Percentiles rank a stretch among this genome's conserved stretches.
Evolutionary conservation across 179 eudicot genomes (phyloP).

Genomic region (Spinacia oleracea): DNA sequence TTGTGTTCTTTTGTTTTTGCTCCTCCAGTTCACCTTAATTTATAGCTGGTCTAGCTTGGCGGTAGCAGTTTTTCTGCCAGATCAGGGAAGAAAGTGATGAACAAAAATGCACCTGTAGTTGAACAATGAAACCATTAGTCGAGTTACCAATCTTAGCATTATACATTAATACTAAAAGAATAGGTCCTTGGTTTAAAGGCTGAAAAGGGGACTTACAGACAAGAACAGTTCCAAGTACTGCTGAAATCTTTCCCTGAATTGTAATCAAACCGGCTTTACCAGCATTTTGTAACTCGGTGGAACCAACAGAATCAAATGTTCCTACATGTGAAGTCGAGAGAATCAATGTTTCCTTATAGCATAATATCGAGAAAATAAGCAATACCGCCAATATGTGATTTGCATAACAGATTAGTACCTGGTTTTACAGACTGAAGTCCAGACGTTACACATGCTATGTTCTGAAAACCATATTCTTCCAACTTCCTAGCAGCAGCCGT

Average conservation of each 20-base stretch:
- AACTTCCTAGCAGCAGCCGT: conserved; percentile 75
- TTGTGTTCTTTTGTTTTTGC: not conserved
- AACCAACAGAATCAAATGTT: conserved; percentile 77
- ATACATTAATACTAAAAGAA: not conserved
- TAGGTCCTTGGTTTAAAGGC: not conserved
- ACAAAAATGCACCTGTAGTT: conserved; percentile 63
- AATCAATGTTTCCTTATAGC: not conserved
- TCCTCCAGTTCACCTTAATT: not conserved
- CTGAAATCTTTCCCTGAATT: conserved; percentile 92
- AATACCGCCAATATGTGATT: not conserved
- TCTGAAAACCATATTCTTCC: conserved; percentile 76
- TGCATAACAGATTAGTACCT: conserved; percentile 41
- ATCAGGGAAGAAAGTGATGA: conserved; percentile 81
- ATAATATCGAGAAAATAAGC: not conserved
- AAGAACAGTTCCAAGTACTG: conserved; percentile 85
- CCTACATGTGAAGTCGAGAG: conserved; percentile 41
- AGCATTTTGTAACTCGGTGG: conserved; percentile 84
- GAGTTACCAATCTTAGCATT: not conserved
- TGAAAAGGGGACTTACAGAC: conserved; percentile 54
- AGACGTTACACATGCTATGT: conserved; percentile 81
- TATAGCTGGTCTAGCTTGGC: conserved; percentile 44
- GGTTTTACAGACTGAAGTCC: conserved; percentile 91
- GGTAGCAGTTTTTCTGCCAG: conserved; percentile 75
- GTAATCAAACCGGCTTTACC: conserved; percentile 92
- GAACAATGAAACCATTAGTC: not conserved